A percentile compares a stretch with the other conserved stretches of the same genome.
Evolutionary conservation across 768 basidiomycete species (phyloP).

Genomic region (Lactifluus volemus): DNA sequence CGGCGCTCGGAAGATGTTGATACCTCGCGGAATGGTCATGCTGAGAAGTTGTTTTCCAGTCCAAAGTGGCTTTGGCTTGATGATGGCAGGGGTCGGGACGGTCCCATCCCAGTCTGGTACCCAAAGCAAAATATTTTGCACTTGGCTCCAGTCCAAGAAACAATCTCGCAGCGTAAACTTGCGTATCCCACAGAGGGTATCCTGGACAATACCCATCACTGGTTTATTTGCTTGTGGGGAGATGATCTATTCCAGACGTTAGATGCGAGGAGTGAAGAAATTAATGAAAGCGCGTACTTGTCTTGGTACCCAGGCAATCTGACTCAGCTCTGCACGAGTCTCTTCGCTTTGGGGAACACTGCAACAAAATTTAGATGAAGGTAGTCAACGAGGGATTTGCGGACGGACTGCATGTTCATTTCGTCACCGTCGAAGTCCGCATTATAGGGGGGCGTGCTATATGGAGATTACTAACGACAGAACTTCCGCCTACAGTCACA

Average conservation of each 20-base stretch:
- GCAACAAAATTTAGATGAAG: constrained; percentile 9
- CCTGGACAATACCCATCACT: constrained; percentile 99
- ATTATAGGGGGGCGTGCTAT: constrained; percentile 92
- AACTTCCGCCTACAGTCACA: constrained; percentile 23
- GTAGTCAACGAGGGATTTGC: not conserved
- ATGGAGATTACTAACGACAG: constrained; percentile 23
- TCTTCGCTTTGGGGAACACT: constrained; percentile 98
- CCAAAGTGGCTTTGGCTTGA: constrained; percentile 97
- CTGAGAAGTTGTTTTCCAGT: constrained; percentile 95
- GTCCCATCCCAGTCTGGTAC: constrained; percentile 95
- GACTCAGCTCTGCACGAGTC: constrained; percentile 94
- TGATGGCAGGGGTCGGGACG: constrained; percentile 85
- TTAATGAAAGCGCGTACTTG: constrained; percentile 45
- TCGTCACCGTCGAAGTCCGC: constrained; percentile 99
- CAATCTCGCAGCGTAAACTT: constrained; percentile 95
- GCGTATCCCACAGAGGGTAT: constrained; percentile 94
- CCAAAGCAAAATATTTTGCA: constrained; percentile 98
- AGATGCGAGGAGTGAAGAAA: not conserved
- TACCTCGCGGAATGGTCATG: constrained; percentile 87
- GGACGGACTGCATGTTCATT: constrained; percentile 99
- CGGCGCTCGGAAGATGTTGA: constrained; percentile 81
- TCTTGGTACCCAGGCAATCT: constrained; percentile 97
- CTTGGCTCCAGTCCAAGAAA: constrained; percentile 91
- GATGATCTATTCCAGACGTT: constrained; percentile 60
- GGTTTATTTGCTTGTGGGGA: constrained; percentile 99